phyloP scores from a whole-genome alignment of 371 early-diverging fungal genomes.

The Mucor lusitanicus region DNA sequence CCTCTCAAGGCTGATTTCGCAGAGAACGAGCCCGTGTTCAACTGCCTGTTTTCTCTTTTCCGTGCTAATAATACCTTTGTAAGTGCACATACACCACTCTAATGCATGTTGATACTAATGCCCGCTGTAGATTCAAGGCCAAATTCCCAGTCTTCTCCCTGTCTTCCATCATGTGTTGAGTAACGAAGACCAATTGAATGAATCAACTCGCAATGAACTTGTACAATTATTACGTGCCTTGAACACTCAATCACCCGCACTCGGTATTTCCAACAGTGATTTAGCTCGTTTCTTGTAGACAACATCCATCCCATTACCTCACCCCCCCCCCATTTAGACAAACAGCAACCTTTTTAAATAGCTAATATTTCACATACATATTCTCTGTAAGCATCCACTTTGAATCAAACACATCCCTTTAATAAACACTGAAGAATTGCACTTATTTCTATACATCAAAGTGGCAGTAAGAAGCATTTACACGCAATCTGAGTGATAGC shows the following conservation, averaged over 20 bases:
- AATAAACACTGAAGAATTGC: background rate
- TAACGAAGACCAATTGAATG: slow-evolving; percentile 61
- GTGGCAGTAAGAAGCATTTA: background rate
- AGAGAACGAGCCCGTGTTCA: slow-evolving; percentile 80
- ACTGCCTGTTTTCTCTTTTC: slow-evolving; percentile 66
- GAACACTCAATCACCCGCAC: slow-evolving; percentile 40
- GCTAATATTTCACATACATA: background rate
- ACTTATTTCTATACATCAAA: background rate
- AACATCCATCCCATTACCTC: background rate
- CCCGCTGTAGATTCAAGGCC: slow-evolving; percentile 28
- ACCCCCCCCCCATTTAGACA: background rate
- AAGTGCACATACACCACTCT: background rate
- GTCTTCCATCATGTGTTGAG: slow-evolving; percentile 50
- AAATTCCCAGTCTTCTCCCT: slow-evolving; percentile 42
- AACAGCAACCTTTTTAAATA: background rate
- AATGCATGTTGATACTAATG: background rate
- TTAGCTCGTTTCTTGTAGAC: slow-evolving; percentile 29
- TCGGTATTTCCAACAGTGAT: slow-evolving; percentile 25
- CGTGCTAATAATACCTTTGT: slow-evolving; percentile 47
- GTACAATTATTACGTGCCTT: slow-evolving; percentile 59
- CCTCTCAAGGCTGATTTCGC: slow-evolving; percentile 80
- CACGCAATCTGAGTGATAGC: too few species aligned
- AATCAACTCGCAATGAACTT: slow-evolving; percentile 55
- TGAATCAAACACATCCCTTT: background rate
- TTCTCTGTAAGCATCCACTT: background rate